These are phyloP conservation scores for Kluyveromyces lactis DNA, from an alignment of 805 yeast genomes.

Conservation along the genomic window DNA sequence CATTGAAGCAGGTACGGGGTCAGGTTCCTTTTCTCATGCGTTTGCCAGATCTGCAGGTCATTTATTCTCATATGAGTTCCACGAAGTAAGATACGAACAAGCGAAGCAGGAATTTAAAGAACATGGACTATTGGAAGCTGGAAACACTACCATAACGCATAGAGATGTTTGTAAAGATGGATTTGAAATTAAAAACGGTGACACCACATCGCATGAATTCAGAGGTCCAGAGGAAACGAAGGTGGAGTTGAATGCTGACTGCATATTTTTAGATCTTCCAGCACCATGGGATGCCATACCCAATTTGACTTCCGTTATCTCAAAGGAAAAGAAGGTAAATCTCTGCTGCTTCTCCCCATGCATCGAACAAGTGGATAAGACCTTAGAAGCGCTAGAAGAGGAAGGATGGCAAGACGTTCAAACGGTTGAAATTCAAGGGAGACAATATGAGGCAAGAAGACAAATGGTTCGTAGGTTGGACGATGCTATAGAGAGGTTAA, in stretches of 20 bases:
- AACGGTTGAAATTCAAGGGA: constrained; percentile 84
- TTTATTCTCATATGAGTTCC: constrained; percentile 85
- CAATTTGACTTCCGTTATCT: constrained; percentile 51
- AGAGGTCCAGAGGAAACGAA: constrained; percentile 10
- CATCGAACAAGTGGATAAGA: constrained; percentile 89
- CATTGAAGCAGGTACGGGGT: constrained; percentile 97
- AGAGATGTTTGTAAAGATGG: constrained; percentile 91
- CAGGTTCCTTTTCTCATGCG: constrained; percentile 92
- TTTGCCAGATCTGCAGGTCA: constrained; percentile 78
- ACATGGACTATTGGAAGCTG: constrained; percentile 47
- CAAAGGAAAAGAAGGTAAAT: constrained; percentile 45
- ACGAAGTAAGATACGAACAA: constrained; percentile 70
- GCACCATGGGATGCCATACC: constrained; percentile 96
- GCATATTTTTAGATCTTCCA: constrained; percentile 85
- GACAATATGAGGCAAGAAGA: constrained; percentile 82
- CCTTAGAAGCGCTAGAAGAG: constrained; percentile 63
- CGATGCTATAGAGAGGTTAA: constrained; percentile 71
- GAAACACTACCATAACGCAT: constrained; percentile 64
- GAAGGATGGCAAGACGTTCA: constrained; percentile 82
- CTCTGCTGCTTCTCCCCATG: constrained; percentile 97
- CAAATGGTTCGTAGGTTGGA: constrained; percentile 75
- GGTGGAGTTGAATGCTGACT: constrained; percentile 47
- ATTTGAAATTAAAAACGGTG: constrained; percentile 41
- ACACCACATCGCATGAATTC: constrained; percentile 22
- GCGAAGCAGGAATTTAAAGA: constrained; percentile 68